phyloP scores from a whole-genome alignment of 805 yeast genomes.

The Ogataea allantospora region DNA sequence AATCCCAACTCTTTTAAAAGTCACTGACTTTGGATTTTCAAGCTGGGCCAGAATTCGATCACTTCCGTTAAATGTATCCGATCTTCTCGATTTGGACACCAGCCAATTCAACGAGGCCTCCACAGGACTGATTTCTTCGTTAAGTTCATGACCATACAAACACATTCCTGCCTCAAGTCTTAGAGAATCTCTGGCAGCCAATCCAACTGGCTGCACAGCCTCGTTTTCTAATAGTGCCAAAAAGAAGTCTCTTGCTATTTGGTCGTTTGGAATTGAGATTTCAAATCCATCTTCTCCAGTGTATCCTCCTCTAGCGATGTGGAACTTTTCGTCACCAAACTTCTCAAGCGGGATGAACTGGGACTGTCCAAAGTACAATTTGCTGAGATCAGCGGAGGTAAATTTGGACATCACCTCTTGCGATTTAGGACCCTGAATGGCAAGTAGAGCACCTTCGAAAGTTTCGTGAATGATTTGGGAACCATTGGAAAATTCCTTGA shows the following conservation, averaged over 20 bases:
- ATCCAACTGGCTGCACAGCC: slow-evolving; percentile 79
- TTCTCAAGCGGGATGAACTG: slow-evolving; percentile 44
- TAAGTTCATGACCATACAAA: slow-evolving; percentile 88
- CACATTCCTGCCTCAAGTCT: slow-evolving; percentile 99
- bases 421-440: slow-evolving; percentile 91
- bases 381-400: slow-evolving; percentile 55
- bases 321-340: slow-evolving; percentile 47
- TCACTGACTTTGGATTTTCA: slow-evolving; percentile 54
- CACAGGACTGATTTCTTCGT: slow-evolving; percentile 77
- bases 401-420: slow-evolving; percentile 62
- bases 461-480: slow-evolving; percentile 36
- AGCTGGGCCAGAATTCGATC: slow-evolving; percentile 67
- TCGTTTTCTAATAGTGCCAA: slow-evolving; percentile 52
- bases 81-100: slow-evolving; percentile 76
- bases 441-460: slow-evolving; percentile 75
- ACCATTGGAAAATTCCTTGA: slow-evolving; percentile 33
- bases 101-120: slow-evolving; percentile 91
- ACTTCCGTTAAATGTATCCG: slow-evolving; percentile 70
- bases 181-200: slow-evolving; percentile 97
- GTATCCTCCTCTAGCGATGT: slow-evolving; percentile 93
- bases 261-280: slow-evolving; percentile 64
- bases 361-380: slow-evolving; percentile 73
- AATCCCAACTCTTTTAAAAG: slow-evolving; percentile 72
- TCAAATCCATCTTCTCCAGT: slow-evolving; percentile 99
- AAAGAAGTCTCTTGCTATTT: slow-evolving; percentile 60